Conservation (phyloP, 495 filamentous ascomycete species). For the Penicillium roqueforti region DNA sequence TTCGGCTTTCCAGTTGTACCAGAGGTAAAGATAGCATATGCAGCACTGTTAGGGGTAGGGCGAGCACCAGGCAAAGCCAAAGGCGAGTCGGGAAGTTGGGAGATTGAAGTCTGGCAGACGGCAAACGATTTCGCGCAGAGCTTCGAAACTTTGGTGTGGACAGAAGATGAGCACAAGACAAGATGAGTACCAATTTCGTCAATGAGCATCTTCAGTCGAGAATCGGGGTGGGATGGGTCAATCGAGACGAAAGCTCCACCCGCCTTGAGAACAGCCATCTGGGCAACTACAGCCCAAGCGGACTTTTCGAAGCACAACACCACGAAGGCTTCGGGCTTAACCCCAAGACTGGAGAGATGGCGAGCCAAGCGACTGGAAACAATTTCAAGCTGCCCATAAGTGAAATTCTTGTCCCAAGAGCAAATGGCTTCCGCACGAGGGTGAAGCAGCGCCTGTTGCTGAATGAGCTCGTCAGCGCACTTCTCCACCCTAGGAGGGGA, state of each 20-base stretch:
- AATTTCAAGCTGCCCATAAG: slow-evolving; percentile 41
- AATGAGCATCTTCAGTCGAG: slow-evolving; percentile 51
- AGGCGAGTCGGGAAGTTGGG: slow-evolving; percentile 25
- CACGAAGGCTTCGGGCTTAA: slow-evolving; percentile 44
- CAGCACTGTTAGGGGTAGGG: slow-evolving; percentile 28
- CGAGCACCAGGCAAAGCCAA: slow-evolving; percentile 12
- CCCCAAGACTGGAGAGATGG: slow-evolving; percentile 38
- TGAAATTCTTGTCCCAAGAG: slow-evolving; percentile 49
- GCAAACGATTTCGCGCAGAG: slow-evolving; percentile 29
- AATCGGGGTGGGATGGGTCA: slow-evolving; percentile 53
- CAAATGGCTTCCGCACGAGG: slow-evolving; percentile 39
- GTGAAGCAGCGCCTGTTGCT: slow-evolving; percentile 28
- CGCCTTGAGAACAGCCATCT: slow-evolving; percentile 54
- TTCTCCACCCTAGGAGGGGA: slow-evolving; percentile 31
- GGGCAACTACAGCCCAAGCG: slow-evolving; percentile 49
- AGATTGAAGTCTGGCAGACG: slow-evolving; percentile 29
- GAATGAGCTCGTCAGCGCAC: slow-evolving; percentile 49
- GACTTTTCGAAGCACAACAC: slow-evolving; percentile 57
- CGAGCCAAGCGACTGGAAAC: slow-evolving; percentile 34
- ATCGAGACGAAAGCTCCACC: slow-evolving; percentile 57
- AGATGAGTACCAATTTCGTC: slow-evolving; percentile 40
- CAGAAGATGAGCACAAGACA: slow-evolving; percentile 36
- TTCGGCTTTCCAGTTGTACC: slow-evolving; percentile 52
- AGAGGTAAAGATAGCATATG: slow-evolving; percentile 49
- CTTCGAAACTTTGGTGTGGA: slow-evolving; percentile 28